A percentile compares a stretch with the other conserved stretches of the same genome.
phyloP scores from a whole-genome alignment of 768 basidiomycete species.

The Kwoniella sp. region DNA sequence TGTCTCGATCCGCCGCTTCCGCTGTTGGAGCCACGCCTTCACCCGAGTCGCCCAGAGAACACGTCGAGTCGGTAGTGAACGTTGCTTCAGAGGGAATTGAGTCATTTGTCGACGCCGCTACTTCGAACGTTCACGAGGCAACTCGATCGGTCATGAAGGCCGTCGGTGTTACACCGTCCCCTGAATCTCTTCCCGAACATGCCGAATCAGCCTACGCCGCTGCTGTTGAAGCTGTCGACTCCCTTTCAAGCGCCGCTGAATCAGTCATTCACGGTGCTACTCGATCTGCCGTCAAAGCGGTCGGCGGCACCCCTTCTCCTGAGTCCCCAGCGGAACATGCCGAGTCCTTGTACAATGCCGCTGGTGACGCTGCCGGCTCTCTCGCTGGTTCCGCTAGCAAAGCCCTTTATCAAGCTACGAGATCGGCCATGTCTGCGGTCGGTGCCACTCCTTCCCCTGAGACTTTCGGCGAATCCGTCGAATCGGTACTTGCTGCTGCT shows the following conservation, averaged over 20 bases:
- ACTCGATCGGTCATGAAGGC: constrained; percentile 27
- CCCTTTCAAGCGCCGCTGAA: constrained; percentile 13
- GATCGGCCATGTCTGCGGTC: constrained; percentile 40
- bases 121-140: constrained; percentile 20
- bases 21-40: constrained; percentile 46
- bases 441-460: constrained; percentile 47
- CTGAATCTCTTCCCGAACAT: constrained; percentile 31
- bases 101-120: constrained; percentile 17
- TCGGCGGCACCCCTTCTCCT: constrained; percentile 39
- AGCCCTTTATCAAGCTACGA: constrained; percentile 29
- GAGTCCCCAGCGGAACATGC: constrained; percentile 32
- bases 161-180: constrained; percentile 35
- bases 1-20: constrained; percentile 39
- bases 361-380: constrained; percentile 8
- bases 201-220: constrained; percentile 16
- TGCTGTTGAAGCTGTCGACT: constrained; percentile 8
- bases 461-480: constrained; percentile 34
- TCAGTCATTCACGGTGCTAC: constrained; percentile 26
- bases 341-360: constrained; percentile 13
- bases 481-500: constrained; percentile 24
- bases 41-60: constrained; percentile 36
- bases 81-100: constrained; percentile 13
- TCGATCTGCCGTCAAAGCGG: constrained; percentile 26
- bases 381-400: constrained; percentile 20
- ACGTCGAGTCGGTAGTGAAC: constrained; percentile 29